A percentile compares a stretch with the other conserved stretches of the same genome.
These are phyloP conservation scores for Gastrodia elata DNA, from an alignment of 106 monocot genomes.

Conservation along the genomic window DNA sequence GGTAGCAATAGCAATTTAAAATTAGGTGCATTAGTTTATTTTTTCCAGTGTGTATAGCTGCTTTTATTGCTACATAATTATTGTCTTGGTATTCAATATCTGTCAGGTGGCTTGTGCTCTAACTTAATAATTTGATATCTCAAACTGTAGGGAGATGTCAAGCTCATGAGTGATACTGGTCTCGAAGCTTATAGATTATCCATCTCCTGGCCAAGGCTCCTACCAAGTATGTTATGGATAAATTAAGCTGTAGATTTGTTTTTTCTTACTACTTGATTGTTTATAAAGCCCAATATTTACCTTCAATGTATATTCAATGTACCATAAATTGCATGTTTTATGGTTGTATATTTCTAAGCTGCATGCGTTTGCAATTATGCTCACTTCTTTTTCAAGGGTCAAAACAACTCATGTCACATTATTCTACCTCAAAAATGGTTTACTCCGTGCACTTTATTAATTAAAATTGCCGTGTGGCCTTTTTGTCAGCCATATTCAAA, in stretches of 20 bases:
- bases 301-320: background rate
- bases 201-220: slow-evolving; percentile 64
- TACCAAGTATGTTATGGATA: slow-evolving; percentile 37
- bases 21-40: background rate
- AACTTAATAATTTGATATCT: background rate
- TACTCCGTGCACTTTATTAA: background rate
- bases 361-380: background rate
- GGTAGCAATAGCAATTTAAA: background rate
- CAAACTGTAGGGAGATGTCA: slow-evolving; percentile 49
- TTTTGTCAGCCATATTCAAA: background rate
- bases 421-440: background rate
- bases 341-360: background rate
- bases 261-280: background rate
- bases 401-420: background rate
- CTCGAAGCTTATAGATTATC: slow-evolving; percentile 48
- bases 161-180: slow-evolving; percentile 48
- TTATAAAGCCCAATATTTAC: background rate
- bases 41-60: background rate
- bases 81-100: background rate
- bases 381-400: background rate
- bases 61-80: slow-evolving; percentile 2
- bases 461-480: background rate
- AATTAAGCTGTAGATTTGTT: background rate
- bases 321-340: background rate
- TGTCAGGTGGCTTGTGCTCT: background rate